Evolutionary conservation across 768 basidiomycete species (phyloP).

Genomic region (Saitozyma podzolica): DNA sequence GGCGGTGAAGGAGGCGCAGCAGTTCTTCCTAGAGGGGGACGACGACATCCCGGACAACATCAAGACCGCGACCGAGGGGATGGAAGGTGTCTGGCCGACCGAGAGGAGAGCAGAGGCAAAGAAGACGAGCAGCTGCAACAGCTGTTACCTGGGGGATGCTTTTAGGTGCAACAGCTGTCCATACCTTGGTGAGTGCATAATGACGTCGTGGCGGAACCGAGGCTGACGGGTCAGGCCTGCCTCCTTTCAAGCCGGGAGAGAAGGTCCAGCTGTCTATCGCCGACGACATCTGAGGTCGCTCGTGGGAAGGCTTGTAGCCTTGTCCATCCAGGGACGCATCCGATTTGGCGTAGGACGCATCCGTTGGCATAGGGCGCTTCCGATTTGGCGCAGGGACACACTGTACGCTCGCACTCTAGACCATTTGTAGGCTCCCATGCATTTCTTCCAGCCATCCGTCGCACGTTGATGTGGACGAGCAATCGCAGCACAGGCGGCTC

Average conservation of each 20-base stretch:
- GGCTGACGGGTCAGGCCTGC: conserved; percentile 66
- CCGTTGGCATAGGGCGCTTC: no score
- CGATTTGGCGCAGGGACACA: no score
- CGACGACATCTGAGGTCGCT: conserved; percentile 89
- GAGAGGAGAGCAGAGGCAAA: conserved; percentile 49
- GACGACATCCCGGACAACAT: conserved; percentile 54
- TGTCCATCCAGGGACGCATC: no score
- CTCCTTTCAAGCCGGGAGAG: conserved; percentile 97
- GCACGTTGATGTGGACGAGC: no score
- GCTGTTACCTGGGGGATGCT: conserved; percentile 95
- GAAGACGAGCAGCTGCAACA: conserved; percentile 89
- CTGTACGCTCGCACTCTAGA: no score
- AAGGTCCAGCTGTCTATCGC: conserved; percentile 88
- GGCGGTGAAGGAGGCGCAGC: conserved; percentile 55
- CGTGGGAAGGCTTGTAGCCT: conserved; percentile 84
- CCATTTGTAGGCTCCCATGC: no score
- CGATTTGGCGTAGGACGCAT: no score
- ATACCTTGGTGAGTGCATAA: conserved; percentile 77
- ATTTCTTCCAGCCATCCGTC: no score
- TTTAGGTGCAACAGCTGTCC: conserved; percentile 96
- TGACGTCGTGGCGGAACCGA: not conserved
- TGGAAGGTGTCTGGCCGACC: conserved; percentile 50
- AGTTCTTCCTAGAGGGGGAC: conserved; percentile 60
- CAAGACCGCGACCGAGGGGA: conserved; percentile 44
- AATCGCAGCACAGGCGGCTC: no score